Base-by-base conservation (phyloP, 2,329 filamentous ascomycete genomes). In the Apiospora saccharicola region DNA sequence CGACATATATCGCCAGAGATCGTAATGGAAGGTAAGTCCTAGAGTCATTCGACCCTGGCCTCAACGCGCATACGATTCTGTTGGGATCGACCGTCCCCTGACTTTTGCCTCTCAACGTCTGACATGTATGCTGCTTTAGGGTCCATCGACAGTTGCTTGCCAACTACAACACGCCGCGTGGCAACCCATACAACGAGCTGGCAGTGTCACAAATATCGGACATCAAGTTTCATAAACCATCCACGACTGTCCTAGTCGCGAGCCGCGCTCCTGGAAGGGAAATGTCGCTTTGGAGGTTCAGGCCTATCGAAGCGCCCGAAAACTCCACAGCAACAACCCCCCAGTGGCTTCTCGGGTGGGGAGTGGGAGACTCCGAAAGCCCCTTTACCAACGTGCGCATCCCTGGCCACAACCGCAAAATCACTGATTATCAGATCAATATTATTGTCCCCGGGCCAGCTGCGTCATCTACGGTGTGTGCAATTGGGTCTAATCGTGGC, bases 401-500 rank as follows among this genome's bases (percentile, higher is more conserved):
- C 41, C 71, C 53, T n/a, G 72, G 75, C 44, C 74, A 77, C 34
- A 71, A 72, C 37, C 30, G 47, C 4, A 51, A 57, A 26, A 70
- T 57, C 19, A 41, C 47, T 1, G 82, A 85, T 26, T 81, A 85
- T 73, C 80, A 80, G n/a, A 83, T 83, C 26, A 83, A 78, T 67
- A 73, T 73, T 44, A 46, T 80, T 0, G 75, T 83, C 0, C 78
- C 85, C 0, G 86, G 86, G 0, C 85, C 86, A 0, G 69, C 80
- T 0, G 78, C 79, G 1, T 70, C 64, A 46, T 84, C 85, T 6
- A 73, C 80, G 44, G 71, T 85, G 51, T 89, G 86, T 77, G 80
- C 86, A 6, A 78, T 88, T 61, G 88, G 87, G 61, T 86, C 87
- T 1, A 85, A 81, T 75, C 77, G 78, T 1, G 88, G 87, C n/a